Percentiles rank a stretch among this genome's conserved stretches.
Conservation (phyloP, 495 filamentous ascomycete genomes). For the Parathielavia appendiculata region DNA sequence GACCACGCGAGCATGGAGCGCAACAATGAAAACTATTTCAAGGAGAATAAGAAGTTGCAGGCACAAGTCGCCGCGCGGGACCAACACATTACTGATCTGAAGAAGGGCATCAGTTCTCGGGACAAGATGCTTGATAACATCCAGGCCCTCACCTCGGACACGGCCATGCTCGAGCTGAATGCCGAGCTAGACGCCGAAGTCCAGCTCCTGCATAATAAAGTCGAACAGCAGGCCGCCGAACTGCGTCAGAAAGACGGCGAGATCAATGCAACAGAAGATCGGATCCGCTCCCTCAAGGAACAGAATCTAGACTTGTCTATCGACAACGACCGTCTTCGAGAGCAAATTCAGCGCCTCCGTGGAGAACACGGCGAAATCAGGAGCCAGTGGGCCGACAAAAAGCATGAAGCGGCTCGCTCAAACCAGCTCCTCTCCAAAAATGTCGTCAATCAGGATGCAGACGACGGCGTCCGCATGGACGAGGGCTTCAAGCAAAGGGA, state of each 20-base stretch:
- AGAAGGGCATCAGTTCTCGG: conserved; percentile 31
- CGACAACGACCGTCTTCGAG: conserved; percentile 32
- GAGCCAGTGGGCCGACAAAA: conserved; percentile 27
- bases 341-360: conserved; percentile 32
- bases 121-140: conserved; percentile 35
- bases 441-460: conserved; percentile 24
- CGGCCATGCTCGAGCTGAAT: conserved; percentile 30
- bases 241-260: conserved; percentile 27
- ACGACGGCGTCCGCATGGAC: conserved; percentile 32
- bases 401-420: conserved; percentile 28
- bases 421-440: conserved; percentile 29
- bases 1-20: conserved; percentile 43
- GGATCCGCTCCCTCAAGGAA: conserved; percentile 32
- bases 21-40: conserved; percentile 44
- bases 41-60: conserved; percentile 43
- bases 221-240: conserved; percentile 27
- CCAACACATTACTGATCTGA: conserved; percentile 34
- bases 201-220: conserved; percentile 29
- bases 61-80: conserved; percentile 38
- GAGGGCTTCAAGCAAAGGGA: conserved; percentile 34
- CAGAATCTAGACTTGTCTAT: conserved; percentile 33
- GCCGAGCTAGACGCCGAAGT: conserved; percentile 36
- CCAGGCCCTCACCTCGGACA: conserved; percentile 31
- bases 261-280: conserved; percentile 23
- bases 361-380: conserved; percentile 26